phyloP scores from a whole-genome alignment of 1,139 yeast species.

The Protomyces lactucae-debilis region DNA sequence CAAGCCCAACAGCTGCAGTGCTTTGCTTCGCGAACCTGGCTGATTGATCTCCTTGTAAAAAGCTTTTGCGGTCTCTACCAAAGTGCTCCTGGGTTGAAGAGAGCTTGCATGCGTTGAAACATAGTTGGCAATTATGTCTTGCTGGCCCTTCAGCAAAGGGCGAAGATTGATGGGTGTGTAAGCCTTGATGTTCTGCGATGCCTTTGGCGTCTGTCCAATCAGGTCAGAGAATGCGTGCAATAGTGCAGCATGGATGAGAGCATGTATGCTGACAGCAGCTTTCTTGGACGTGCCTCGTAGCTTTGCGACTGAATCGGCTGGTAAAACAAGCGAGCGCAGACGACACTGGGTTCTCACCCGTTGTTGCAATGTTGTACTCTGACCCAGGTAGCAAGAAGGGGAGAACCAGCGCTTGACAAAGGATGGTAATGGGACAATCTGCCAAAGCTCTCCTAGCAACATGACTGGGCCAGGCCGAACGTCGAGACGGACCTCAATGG shows the following conservation, averaged over 20 bases:
- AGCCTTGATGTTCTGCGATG: neutral
- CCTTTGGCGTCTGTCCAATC: neutral
- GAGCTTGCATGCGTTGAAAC: neutral
- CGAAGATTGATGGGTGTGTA: slow-evolving; percentile 18
- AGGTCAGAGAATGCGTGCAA: neutral
- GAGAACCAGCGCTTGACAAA: neutral
- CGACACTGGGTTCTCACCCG: slow-evolving; percentile 7
- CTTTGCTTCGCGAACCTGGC: neutral
- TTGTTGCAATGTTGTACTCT: slow-evolving; percentile 1
- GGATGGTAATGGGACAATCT: slow-evolving; percentile 8
- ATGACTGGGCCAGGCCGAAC: neutral
- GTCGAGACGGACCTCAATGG: slow-evolving; percentile 1
- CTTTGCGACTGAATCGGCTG: neutral
- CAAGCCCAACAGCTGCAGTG: neutral
- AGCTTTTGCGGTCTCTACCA: slow-evolving; percentile 4
- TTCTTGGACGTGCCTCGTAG: neutral
- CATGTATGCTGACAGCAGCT: slow-evolving; percentile 3
- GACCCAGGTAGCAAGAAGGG: neutral
- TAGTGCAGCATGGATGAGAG: slow-evolving; percentile 9
- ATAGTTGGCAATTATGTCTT: slow-evolving; percentile 1
- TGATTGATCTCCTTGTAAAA: slow-evolving; percentile 10
- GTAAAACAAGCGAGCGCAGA: neutral
- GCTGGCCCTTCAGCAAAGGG: neutral
- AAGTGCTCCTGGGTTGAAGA: neutral
- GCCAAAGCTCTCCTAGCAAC: neutral